Evolutionary conservation across 108 stramenopile genomes (phyloP).

Genomic region (Schizochytrium sp.): DNA sequence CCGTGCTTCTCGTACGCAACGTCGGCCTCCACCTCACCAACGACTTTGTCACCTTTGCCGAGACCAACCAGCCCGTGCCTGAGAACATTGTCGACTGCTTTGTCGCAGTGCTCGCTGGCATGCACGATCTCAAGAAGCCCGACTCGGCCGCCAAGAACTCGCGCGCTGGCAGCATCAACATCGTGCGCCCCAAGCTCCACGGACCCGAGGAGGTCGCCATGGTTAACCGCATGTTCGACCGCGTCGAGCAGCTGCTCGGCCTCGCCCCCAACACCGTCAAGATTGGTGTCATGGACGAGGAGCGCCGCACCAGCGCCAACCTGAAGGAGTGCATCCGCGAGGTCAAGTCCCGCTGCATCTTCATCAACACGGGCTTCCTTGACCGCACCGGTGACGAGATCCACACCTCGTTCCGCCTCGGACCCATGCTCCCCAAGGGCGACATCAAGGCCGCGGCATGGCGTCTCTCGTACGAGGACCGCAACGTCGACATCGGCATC

Average conservation of each 20-base stretch:
- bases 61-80: background rate
- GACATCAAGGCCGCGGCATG: conserved; percentile 17
- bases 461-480: background rate
- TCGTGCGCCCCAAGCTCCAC: conserved; percentile 34
- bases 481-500: conserved; percentile 26
- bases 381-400: conserved; percentile 34
- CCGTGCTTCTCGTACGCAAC: conserved; percentile 15
- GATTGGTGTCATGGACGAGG: conserved; percentile 34
- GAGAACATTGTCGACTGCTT: conserved; percentile 1
- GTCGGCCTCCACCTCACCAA: conserved; percentile 19
- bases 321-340: conserved; percentile 25
- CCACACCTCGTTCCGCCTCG: conserved; percentile 22
- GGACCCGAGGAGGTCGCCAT: conserved; percentile 30
- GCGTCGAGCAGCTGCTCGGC: conserved; percentile 18
- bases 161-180: conserved; percentile 14
- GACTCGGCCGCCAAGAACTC: background rate
- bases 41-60: background rate
- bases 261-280: conserved; percentile 23
- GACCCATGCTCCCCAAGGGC: conserved; percentile 15
- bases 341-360: background rate
- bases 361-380: conserved; percentile 35
- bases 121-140: background rate
- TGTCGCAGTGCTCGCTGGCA: background rate
- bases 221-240: background rate
- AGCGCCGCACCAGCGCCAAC: conserved; percentile 22